These are phyloP conservation scores for Alternaria arbusti DNA, from an alignment of 2,329 filamentous ascomycete genomes.

Conservation along the genomic window DNA sequence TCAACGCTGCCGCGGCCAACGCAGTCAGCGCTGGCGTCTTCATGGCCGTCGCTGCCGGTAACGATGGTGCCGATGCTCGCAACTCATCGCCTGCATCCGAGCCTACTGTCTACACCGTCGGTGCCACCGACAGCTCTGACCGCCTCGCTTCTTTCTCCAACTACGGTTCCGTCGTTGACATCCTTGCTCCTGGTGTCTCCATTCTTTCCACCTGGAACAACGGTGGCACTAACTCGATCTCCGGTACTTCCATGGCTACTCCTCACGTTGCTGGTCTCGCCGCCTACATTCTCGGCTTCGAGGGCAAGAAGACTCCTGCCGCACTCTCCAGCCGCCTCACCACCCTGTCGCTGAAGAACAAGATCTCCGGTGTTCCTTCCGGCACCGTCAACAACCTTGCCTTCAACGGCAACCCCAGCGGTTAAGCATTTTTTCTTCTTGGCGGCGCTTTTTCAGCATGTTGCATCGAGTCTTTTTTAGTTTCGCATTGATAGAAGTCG, in stretches of 20 bases:
- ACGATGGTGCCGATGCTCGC: constrained; percentile 40
- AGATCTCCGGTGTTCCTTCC: constrained; percentile 52
- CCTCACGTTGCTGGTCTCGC: constrained; percentile 75
- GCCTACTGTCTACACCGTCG: constrained; percentile 48
- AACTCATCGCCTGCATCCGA: constrained; percentile 49
- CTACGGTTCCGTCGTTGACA: constrained; percentile 47
- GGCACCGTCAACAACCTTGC: constrained; percentile 61
- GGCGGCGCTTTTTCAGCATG: neutral
- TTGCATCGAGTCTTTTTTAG: neutral
- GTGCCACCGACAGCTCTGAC: constrained; percentile 48
- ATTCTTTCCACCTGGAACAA: constrained; percentile 58
- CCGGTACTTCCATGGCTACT: constrained; percentile 70
- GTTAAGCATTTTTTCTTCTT: constrained; percentile 12
- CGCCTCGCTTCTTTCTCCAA: constrained; percentile 49
- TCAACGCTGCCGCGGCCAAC: constrained; percentile 48
- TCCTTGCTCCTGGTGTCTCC: constrained; percentile 50
- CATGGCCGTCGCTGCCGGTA: constrained; percentile 51
- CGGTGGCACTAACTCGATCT: constrained; percentile 57
- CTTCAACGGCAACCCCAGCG: constrained; percentile 58
- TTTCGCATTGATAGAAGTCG: neutral
- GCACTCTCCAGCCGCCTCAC: constrained; percentile 58
- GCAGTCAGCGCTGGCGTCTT: constrained; percentile 48
- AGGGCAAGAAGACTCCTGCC: constrained; percentile 54
- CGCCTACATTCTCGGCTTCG: constrained; percentile 68
- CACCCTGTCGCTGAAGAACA: constrained; percentile 50